Base-by-base conservation (phyloP, 495 filamentous ascomycete genomes). In the Aspergillus conjunctus region DNA sequence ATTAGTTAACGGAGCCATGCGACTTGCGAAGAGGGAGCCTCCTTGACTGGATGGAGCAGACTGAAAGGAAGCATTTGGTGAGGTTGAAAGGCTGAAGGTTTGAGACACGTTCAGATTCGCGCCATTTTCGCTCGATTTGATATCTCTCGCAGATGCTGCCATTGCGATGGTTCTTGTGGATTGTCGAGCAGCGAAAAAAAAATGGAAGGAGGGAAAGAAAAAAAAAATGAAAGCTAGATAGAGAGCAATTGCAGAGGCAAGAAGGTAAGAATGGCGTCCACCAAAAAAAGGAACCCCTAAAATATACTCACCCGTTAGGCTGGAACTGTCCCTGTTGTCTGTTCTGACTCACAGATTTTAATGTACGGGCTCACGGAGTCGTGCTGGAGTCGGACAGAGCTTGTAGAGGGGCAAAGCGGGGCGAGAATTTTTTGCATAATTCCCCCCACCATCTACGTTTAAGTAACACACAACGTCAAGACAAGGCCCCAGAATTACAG, bases 31-130 rank as follows among this genome's bases (percentile, higher is more conserved):
- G 21, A 61, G 68, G 21, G 75, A 77, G 34, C 66, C 69, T 49
- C 67, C 68, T 60, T 73, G 77, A 64, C 73, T 79, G 61, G 85
- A 81, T n/a, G 82, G 73, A 9, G 83, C 81, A 54, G 86, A 88
- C 63, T 87, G 81, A 70, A 91, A 91, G 17, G 84, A 83, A 20
- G 85, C 77, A 26, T 72, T 79, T 37, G 90, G 88, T 26, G 87
- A 89, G 17, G 81, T 83, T 20, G 86, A 87, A 48, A 85, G 66
- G 64, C 76, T 77, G 54, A 83, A 73, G 66, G 73, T 84, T 61
- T 83, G 76, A 15, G 83, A 85, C 41, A 83, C 79, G 18, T 75
- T 62, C 39, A 69, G 59, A 51, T 60, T 68, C 57, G 71, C 57
- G 3, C 71, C 69, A 51, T 75, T 70, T 53, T 68, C 63, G 58